These are phyloP conservation scores for Melampsora larici-populina DNA, from an alignment of 1,284 basidiomycete species.

Conservation along the genomic window DNA sequence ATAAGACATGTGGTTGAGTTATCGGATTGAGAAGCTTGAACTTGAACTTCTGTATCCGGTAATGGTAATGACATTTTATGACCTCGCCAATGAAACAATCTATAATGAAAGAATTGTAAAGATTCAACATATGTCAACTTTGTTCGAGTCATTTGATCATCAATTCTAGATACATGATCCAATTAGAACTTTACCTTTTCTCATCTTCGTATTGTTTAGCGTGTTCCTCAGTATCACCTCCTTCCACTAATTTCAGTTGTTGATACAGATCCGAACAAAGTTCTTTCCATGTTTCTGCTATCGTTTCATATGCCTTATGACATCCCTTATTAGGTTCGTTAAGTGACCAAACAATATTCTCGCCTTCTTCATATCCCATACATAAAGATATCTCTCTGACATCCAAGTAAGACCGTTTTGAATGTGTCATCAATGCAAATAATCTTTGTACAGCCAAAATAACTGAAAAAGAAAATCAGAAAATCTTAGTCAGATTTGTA, in stretches of 20 bases:
- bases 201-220: slow-evolving; percentile 17
- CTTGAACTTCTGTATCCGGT: slow-evolving; percentile 14
- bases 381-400: slow-evolving; percentile 33
- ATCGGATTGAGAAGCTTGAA: not conserved
- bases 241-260: not conserved
- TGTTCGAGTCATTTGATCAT: too few species aligned
- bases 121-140: not conserved
- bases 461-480: too few species aligned
- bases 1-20: slow-evolving; percentile 40
- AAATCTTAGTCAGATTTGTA: too few species aligned
- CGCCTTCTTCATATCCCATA: slow-evolving; percentile 42
- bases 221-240: not conserved
- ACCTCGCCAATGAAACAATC: slow-evolving; percentile 43
- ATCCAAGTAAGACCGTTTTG: slow-evolving; percentile 38
- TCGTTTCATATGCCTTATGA: slow-evolving; percentile 41
- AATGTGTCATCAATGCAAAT: slow-evolving; percentile 33
- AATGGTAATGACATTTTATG: slow-evolving; percentile 30
- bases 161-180: not conserved
- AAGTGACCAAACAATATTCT: slow-evolving; percentile 42
- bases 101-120: not conserved
- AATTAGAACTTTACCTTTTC: slow-evolving; percentile 9
- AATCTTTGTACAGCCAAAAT: slow-evolving; percentile 38
- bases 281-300: slow-evolving; percentile 41
- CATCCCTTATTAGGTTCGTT: slow-evolving; percentile 43
- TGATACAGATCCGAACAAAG: slow-evolving; percentile 4